Base-by-base conservation (phyloP, 2,329 filamentous ascomycete species). In the Penicillium concentricum region DNA sequence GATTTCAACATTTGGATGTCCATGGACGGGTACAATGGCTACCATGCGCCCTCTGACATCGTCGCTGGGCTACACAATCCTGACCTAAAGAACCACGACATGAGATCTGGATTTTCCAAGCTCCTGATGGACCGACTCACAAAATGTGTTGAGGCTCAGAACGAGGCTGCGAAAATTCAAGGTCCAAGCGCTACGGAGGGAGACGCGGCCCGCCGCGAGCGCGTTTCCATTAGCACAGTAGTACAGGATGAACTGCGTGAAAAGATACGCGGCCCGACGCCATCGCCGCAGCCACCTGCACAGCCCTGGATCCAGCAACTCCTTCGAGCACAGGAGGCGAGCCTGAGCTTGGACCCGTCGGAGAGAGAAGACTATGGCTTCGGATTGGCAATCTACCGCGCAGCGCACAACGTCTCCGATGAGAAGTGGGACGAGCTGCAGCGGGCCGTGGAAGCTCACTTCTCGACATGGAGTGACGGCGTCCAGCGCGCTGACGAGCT, bases 331-430 rank as follows among this genome's bases (percentile, higher is more conserved):
- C 42, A 50, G 2, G 45, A 57, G 45, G 38, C 34, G 10, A 42
- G n/a, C 16, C 32, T 32, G 50, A 34, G 18, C 18, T n/a, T 48
- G 50, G 43, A 22, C 10, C 38, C 53, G 10, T 5, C 8, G 38
- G 50, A 49, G 10, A 56, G 47, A 44, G 12, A 35, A 3, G 18
- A 37, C 28, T 34, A 41, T 37, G 41, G 44, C 16, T 53, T 56
- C 24, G 62, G 62, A 24, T 51, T 64, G 9, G 57, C 56, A 4
- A 61, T 65, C 26, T 67, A 67, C n/a, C 57, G 61, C 30, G 51
- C 62, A 8, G 48, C 50, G 5, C 43, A 63, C 32, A 45, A 52
- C 15, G 32, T 57, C 28, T 57, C 52, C 9, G 61, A 63, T 15
- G 51, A 45, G 10, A 46, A 64, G 42, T 67, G 61, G 64, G 22